Base-by-base conservation (phyloP, 176 grass and related monocot genomes). In the Luzula sylvatica region DNA sequence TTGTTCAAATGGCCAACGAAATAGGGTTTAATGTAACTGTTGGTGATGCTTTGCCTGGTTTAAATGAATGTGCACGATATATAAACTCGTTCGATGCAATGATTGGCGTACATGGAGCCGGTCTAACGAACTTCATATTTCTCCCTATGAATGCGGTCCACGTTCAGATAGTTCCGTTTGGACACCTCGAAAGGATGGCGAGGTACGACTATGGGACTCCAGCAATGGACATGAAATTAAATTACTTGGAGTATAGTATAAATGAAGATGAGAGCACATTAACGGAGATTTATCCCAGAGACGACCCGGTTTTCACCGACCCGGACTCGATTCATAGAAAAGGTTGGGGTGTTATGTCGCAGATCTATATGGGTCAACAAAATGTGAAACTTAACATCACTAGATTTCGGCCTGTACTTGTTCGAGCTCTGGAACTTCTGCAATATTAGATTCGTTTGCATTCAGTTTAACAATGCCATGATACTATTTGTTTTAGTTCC, bases 231-330 rank as follows among this genome's bases (percentile, higher is more conserved):
- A 61, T 72, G 52, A 71, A 66, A 27, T 61, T 86, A 3, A 86
- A 11, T 4, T 80, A 86, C 75, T 75, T 86, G 76, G 69, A 86
- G 53, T 86, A 86, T 68, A 86, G 78, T 20, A 67, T 86, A 0
- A 75, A 60, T 1, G 23, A 66, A 46, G 66, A 80, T 50, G 76
- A 86, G 82, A 86, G 82, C 70, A 75, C 60, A 58, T 72, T 86
- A 0, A 53, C 23, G 41, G 50, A 76, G 11, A 55, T 75, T 2
- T 86, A 86, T 29, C 75, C 82, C 0, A 38, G 53, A 52, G 82
- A 42, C 4, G 66, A 86, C 28, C 65, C 73, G 38, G 78, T 14
- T 73, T 75, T 86, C 4, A 22, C 61, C 38, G 75, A 86, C 7
- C 82, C 82, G 0, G 57, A 59, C 35, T 72, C 74, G 18, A 67